These are phyloP conservation scores for Oenanthe javanica DNA, from an alignment of 140 eudicot species.

Conservation along the genomic window DNA sequence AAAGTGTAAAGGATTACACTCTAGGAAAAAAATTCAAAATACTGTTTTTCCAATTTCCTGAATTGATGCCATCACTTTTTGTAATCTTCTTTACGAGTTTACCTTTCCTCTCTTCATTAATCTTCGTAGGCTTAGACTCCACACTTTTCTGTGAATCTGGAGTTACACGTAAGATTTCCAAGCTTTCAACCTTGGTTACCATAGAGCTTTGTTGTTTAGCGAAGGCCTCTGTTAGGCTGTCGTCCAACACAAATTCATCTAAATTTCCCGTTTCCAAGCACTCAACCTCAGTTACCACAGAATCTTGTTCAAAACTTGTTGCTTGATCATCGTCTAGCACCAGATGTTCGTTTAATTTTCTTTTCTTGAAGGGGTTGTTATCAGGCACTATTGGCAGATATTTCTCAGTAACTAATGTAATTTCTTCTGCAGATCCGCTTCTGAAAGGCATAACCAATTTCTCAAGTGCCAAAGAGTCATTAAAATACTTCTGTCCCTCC, in stretches of 20 bases:
- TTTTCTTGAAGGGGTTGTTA: conserved; percentile 68
- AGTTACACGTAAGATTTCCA: conserved; percentile 26
- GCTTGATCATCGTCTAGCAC: conserved; percentile 7
- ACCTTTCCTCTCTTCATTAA: conserved; percentile 10
- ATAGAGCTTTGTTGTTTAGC: conserved; percentile 23
- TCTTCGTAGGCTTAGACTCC: conserved; percentile 29
- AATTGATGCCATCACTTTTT: neutral
- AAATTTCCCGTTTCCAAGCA: conserved; percentile 32
- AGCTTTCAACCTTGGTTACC: conserved; percentile 39
- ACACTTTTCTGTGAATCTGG: conserved; percentile 49
- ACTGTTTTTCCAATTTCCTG: conserved; percentile 29
- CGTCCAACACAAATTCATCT: conserved; percentile 15
- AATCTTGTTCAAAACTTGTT: conserved; percentile 14
- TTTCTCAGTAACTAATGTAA: conserved; percentile 13
- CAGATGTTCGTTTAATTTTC: conserved; percentile 28
- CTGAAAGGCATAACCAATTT: conserved; percentile 30
- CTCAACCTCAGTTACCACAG: conserved; percentile 40
- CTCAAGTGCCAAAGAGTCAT: conserved; percentile 29
- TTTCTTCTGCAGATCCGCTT: conserved; percentile 10
- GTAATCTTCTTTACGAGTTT: conserved; percentile 27
- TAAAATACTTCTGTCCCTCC: conserved; percentile 21
- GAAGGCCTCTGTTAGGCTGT: neutral
- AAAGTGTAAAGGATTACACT: conserved; percentile 20
- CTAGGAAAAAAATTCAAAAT: conserved; percentile 54
- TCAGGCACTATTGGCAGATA: conserved; percentile 32